Evolutionary conservation across 345 rosid species (phyloP).

Genomic region (Salix viminalis): DNA sequence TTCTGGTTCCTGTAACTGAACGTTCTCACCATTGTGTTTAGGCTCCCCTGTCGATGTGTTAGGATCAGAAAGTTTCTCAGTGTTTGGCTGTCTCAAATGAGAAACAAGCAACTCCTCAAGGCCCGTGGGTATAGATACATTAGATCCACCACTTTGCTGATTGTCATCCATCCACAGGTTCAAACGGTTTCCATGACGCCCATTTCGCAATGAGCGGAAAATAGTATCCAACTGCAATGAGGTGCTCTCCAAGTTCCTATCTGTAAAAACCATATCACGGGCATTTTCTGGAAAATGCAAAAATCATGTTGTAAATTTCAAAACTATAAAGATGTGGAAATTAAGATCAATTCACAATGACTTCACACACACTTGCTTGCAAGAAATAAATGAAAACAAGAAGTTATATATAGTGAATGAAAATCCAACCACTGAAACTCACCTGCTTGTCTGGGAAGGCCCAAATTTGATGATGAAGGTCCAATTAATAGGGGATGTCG

Average conservation of each 20-base stretch:
- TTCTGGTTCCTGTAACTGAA: slow-evolving; percentile 42
- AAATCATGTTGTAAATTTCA: not conserved
- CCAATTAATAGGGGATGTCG: slow-evolving; percentile 86
- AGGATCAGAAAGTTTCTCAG: slow-evolving; percentile 62
- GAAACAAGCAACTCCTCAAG: slow-evolving; percentile 93
- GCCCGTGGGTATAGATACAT: slow-evolving; percentile 74
- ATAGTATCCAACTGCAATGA: slow-evolving; percentile 65
- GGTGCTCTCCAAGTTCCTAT: slow-evolving; percentile 47
- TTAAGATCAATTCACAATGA: not conserved
- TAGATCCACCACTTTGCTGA: slow-evolving; percentile 71
- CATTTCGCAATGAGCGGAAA: slow-evolving; percentile 83
- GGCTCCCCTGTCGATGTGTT: slow-evolving; percentile 40
- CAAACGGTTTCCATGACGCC: slow-evolving; percentile 80
- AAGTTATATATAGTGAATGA: not conserved
- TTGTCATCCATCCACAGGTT: slow-evolving; percentile 89
- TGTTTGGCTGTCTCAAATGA: slow-evolving; percentile 65
- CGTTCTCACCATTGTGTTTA: slow-evolving; percentile 41
- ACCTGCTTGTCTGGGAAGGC: slow-evolving; percentile 65
- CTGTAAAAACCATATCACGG: slow-evolving; percentile 42
- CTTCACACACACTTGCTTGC: not conserved
- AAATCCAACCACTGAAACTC: slow-evolving; percentile 1
- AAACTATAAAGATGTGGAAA: not conserved
- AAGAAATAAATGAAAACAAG: not conserved
- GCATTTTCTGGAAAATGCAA: slow-evolving; percentile 39
- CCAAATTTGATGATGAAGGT: slow-evolving; percentile 43